These are phyloP conservation scores for Scedosporium aurantiacum DNA, from an alignment of 2,329 filamentous ascomycete species.

Conservation along the genomic window DNA sequence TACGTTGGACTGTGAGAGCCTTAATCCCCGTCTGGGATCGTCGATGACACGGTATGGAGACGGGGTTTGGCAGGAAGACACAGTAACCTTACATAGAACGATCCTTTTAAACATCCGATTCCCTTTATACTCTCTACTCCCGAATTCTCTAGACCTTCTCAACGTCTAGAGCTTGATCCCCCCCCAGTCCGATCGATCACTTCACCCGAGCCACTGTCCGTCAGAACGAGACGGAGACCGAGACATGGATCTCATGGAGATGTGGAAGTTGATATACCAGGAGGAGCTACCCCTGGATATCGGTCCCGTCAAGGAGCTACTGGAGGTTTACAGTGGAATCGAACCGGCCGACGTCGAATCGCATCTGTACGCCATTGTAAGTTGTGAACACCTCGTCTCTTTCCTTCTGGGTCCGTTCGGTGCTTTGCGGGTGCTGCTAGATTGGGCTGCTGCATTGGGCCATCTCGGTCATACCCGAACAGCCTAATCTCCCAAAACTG, in stretches of 20 bases:
- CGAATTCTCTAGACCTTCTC: too few species aligned
- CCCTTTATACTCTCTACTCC: neutral
- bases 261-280: slow-evolving; percentile 12
- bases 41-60: neutral
- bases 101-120: neutral
- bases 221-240: neutral
- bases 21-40: neutral
- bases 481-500: too few species aligned
- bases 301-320: slow-evolving; percentile 23
- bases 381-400: neutral
- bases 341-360: slow-evolving; percentile 21
- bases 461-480: too few species aligned
- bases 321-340: slow-evolving; percentile 27
- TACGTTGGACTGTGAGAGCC: neutral
- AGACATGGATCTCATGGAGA: slow-evolving; percentile 11
- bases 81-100: neutral
- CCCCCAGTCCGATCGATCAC: too few species aligned
- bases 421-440: neutral
- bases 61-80: neutral
- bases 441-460: neutral
- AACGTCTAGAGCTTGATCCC: too few species aligned
- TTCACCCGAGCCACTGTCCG: too few species aligned
- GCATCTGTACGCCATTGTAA: slow-evolving; percentile 12
- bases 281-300: slow-evolving; percentile 23
- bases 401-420: neutral